These are phyloP conservation scores for Curvularia spicifera DNA, from an alignment of 2,329 filamentous ascomycete genomes.

Conservation along the genomic window DNA sequence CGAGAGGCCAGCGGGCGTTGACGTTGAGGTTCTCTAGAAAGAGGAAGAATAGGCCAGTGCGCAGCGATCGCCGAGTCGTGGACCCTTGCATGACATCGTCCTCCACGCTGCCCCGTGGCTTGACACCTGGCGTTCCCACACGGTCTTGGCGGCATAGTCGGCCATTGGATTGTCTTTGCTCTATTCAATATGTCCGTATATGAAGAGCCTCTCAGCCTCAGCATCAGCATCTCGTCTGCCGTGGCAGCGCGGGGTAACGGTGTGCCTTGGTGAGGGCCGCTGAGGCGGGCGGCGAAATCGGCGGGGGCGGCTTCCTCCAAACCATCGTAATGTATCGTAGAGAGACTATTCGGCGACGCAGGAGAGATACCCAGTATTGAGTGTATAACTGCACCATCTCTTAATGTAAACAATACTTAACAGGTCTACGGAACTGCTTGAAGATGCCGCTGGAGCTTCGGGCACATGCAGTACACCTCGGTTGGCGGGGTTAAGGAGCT, in stretches of 20 bases:
- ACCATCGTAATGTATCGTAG: not conserved
- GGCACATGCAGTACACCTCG: constrained; percentile 7
- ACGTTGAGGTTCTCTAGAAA: constrained; percentile 26
- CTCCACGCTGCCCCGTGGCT: constrained; percentile 16
- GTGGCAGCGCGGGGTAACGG: not conserved
- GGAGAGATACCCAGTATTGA: not conserved
- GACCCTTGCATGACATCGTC: constrained; percentile 14
- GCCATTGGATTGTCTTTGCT: not conserved
- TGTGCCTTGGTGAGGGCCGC: not conserved
- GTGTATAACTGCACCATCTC: not conserved
- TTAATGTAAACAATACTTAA: not conserved
- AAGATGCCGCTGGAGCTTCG: not conserved
- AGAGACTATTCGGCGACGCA: not conserved
- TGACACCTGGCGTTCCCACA: constrained; percentile 11
- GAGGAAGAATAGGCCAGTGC: constrained; percentile 31
- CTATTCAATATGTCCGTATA: not conserved
- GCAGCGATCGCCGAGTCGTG: constrained; percentile 20
- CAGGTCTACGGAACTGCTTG: not conserved
- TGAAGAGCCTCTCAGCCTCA: not conserved
- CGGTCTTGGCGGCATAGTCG: not conserved
- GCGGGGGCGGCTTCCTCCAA: not conserved
- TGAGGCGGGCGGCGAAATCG: not conserved
- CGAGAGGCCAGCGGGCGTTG: constrained; percentile 21
- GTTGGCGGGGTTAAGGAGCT: constrained; percentile 16
- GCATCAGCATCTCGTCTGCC: not conserved